Conservation (phyloP, 2,329 filamentous ascomycete genomes). For the Didymella pinodella region DNA sequence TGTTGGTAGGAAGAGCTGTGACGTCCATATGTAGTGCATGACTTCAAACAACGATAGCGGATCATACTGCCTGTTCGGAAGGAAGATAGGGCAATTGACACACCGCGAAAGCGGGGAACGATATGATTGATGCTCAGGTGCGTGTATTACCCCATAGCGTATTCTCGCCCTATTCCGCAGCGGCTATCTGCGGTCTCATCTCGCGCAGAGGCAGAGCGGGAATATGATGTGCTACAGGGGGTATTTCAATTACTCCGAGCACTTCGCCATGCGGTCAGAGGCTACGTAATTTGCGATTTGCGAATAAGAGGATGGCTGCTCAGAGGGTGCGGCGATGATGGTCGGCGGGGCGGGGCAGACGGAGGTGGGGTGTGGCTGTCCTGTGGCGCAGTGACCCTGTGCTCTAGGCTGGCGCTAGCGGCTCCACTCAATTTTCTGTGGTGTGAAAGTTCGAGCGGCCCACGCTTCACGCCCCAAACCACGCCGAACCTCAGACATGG, state of each 20-base stretch:
- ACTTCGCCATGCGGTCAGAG: neutral
- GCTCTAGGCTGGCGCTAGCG: neutral
- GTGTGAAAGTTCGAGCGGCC: slow-evolving; percentile 24
- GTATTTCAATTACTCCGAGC: neutral
- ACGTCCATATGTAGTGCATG: neutral
- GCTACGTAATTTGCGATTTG: neutral
- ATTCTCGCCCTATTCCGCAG: neutral
- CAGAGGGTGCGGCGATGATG: neutral
- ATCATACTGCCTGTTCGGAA: neutral
- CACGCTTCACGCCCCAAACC: slow-evolving; percentile 22
- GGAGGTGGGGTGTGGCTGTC: neutral
- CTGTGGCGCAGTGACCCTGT: neutral
- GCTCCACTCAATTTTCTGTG: slow-evolving; percentile 8
- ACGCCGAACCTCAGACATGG: slow-evolving; percentile 66
- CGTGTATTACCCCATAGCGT: neutral
- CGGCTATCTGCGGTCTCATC: neutral
- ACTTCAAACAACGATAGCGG: neutral
- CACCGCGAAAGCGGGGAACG: neutral
- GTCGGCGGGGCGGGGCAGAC: neutral
- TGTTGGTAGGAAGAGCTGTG: neutral
- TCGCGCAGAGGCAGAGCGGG: neutral
- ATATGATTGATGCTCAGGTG: neutral
- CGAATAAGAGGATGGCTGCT: neutral
- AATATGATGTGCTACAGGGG: too few relatives aligned
- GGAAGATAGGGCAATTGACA: neutral